Percentiles rank a stretch among this genome's conserved stretches.
Evolutionary conservation across 2,329 filamentous ascomycete genomes (phyloP).

Genomic region (Colletotrichum tamarilloi): DNA sequence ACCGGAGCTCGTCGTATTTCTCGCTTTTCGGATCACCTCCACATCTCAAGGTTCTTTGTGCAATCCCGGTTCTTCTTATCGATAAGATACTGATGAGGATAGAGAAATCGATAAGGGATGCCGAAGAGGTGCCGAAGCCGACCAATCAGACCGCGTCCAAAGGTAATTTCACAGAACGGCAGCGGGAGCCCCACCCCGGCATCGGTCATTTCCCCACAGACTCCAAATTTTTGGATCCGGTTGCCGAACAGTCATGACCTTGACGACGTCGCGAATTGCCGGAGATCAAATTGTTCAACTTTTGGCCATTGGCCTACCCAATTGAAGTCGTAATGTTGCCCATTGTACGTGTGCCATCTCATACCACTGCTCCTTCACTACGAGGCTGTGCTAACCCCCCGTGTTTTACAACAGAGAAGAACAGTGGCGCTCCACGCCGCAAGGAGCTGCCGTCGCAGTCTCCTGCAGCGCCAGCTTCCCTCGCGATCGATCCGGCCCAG

Average conservation of each 20-base stretch:
- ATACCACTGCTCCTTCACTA: neutral
- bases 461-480: constrained; percentile 53
- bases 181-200: constrained; percentile 20
- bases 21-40: neutral
- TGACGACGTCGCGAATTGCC: constrained; percentile 21
- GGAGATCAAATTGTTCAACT: neutral
- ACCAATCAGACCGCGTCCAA: constrained; percentile 16
- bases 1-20: neutral
- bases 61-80: neutral
- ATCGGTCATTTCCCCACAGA: constrained; percentile 10
- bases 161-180: constrained; percentile 10
- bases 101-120: neutral
- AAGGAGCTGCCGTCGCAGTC: constrained; percentile 52
- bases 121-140: neutral
- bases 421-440: constrained; percentile 42
- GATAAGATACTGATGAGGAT: neutral
- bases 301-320: constrained; percentile 9
- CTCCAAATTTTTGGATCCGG: constrained; percentile 26
- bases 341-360: constrained; percentile 16
- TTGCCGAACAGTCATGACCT: neutral
- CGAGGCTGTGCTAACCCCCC: neutral
- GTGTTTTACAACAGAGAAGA: constrained; percentile 39
- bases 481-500: constrained; percentile 18
- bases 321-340: constrained; percentile 21
- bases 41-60: no score